phyloP scores from a whole-genome alignment of 352 stramenopile species.

The Globisporangium acanthophoron region DNA sequence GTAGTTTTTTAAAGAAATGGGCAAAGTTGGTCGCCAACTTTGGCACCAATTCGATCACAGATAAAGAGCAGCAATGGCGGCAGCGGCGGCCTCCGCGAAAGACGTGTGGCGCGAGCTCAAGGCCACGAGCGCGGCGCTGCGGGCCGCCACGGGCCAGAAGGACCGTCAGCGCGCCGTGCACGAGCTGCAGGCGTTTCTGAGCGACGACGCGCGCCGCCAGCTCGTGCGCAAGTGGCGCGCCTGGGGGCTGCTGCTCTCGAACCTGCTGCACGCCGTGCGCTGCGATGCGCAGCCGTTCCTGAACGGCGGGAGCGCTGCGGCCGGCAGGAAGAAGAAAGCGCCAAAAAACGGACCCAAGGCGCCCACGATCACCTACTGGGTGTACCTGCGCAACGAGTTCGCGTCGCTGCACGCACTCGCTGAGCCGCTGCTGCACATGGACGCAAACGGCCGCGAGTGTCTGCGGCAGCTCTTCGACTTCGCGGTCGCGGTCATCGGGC shows the following conservation, averaged over 20 bases:
- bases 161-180: conserved; percentile 24
- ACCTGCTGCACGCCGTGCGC: conserved; percentile 41
- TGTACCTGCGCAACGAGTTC: conserved; percentile 56
- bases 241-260: conserved; percentile 58
- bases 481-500: conserved; percentile 38
- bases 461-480: conserved; percentile 57
- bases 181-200: conserved; percentile 46
- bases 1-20: too few relatives aligned
- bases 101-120: conserved; percentile 44
- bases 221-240: conserved; percentile 67
- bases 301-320: neutral
- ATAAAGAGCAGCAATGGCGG: neutral
- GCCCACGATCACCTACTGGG: conserved; percentile 47
- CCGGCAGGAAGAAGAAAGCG: conserved; percentile 21
- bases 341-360: conserved; percentile 13
- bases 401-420: conserved; percentile 42
- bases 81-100: conserved; percentile 12
- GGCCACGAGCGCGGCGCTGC: conserved; percentile 34
- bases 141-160: conserved; percentile 32
- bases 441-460: conserved; percentile 63
- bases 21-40: too few relatives aligned
- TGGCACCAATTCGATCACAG: too few relatives aligned
- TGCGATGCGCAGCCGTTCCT: conserved; percentile 44
- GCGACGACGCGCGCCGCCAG: conserved; percentile 35
- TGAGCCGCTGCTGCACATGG: conserved; percentile 59